Evolutionary conservation across 2,329 filamentous ascomycete genomes (phyloP), one percentile per base, ranked within the genome.

Genomic region (Conoideocrella luteorostrata): DNA sequence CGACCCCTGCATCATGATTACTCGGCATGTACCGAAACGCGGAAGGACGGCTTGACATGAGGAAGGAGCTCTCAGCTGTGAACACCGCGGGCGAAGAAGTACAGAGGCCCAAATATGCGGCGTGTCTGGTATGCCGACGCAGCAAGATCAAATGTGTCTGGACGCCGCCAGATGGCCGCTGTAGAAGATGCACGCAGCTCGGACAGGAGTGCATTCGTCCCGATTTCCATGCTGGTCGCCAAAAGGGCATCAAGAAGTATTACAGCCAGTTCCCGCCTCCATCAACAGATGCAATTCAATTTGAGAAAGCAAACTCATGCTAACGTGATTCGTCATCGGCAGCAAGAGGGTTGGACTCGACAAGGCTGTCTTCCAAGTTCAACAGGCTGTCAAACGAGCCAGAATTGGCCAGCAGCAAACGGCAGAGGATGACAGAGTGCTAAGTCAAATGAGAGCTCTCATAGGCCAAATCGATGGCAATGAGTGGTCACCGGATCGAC

Each of bases 171-270:
- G 69, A 75, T 46, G 55, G 65, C 17, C 67, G 71, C 21, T 86
- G 82, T 58, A 78, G 79, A 51, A 73, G 78, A 59, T 86, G 82
- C 58, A 65, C 70, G 43, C 73, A 79, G 54, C 65, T 74, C 7
- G 69, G 74, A 26, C 58, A 66, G 12, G 78, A 86, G 47, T 88
- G 84, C 57, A 67, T 85, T 5, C 78, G 85, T 3, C 83, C 75
- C n/a, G 76, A 76, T n/a, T 86, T 86, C 56, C 82, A 86, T 49
- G 75, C 86, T 4, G 84, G 84, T 7, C 71, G 84, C 39, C 82
- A 86, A 56, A 87, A 87, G 57, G 84, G 84, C 18, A 83, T 87
- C 47, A 88, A 87, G 61, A 88, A 88, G 84, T 84, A 63, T 63
- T 26, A 9, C 5, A 11, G 52, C 36, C 6, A 28, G 18, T 24